Evolutionary conservation across 805 yeast genomes (phyloP).

Genomic region (Wickerhamiella sorbophila): DNA sequence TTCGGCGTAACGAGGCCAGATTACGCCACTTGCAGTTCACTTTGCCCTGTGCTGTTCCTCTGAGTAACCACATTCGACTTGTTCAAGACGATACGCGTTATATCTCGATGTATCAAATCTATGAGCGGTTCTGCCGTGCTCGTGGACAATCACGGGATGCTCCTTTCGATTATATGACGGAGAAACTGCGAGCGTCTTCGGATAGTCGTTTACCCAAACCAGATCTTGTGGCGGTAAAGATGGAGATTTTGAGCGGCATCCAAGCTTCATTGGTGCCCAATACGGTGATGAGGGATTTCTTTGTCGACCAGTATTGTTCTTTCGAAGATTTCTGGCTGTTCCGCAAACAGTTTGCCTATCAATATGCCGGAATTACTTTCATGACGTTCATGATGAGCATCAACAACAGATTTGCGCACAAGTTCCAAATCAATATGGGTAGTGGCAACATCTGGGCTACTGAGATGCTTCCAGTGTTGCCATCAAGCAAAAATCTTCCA

Average conservation of each 20-base stretch:
- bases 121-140: constrained; percentile 71
- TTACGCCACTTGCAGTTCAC: constrained; percentile 75
- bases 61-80: constrained; percentile 87
- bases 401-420: constrained; percentile 84
- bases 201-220: constrained; percentile 92
- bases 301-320: constrained; percentile 49
- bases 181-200: constrained; percentile 79
- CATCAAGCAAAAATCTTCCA: constrained; percentile 48
- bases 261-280: constrained; percentile 79
- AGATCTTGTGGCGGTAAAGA: constrained; percentile 72
- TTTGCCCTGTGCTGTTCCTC: constrained; percentile 80
- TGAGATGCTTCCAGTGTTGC: constrained; percentile 70
- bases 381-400: constrained; percentile 91
- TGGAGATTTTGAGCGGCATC: constrained; percentile 81
- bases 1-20: constrained; percentile 75
- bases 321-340: constrained; percentile 96
- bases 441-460: constrained; percentile 88
- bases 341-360: constrained; percentile 87
- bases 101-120: constrained; percentile 63
- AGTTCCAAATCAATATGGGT: constrained; percentile 64
- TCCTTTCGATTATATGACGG: constrained; percentile 73
- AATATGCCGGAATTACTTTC: constrained; percentile 84
- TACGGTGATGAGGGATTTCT: constrained; percentile 67
- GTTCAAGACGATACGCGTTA: constrained; percentile 70
- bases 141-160: constrained; percentile 70